Evolutionary conservation across 441 rosid genomes (phyloP).

Genomic region (Pelargonium cotyledonis): DNA sequence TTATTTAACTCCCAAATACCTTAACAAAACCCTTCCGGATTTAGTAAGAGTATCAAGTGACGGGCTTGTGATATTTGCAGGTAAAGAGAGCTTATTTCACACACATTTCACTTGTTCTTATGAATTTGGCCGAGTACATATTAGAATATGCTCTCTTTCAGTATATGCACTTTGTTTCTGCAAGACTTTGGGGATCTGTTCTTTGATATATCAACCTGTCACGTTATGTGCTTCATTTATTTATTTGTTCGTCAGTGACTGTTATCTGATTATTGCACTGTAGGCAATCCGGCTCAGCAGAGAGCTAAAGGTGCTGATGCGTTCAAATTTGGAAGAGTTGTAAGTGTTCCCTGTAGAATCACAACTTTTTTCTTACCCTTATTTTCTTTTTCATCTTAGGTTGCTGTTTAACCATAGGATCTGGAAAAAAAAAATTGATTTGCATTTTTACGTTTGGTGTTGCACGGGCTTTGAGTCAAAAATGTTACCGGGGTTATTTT

Average conservation of each 20-base stretch:
- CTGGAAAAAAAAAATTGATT: not conserved
- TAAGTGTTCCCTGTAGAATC: slow-evolving; percentile 18
- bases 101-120: not conserved
- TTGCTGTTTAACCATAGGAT: not conserved
- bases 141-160: not conserved
- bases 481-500: no score
- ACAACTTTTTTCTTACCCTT: not conserved
- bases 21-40: slow-evolving; percentile 60
- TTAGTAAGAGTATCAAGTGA: slow-evolving; percentile 43
- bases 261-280: slow-evolving; percentile 3
- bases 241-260: not conserved
- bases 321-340: slow-evolving; percentile 29
- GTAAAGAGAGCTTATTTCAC: slow-evolving; percentile 12
- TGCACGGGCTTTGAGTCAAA: no score
- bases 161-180: not conserved
- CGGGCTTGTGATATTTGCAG: slow-evolving; percentile 33
- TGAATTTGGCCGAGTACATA: not conserved
- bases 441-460: not conserved
- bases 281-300: slow-evolving; percentile 28
- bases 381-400: not conserved
- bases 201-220: not conserved
- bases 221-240: not conserved
- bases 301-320: slow-evolving; percentile 29
- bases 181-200: not conserved
- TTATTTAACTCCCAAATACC: slow-evolving; percentile 66